Evolutionary conservation across 2,329 filamentous ascomycete genomes (phyloP).

Genomic region (Paecilomyces fulvus): DNA sequence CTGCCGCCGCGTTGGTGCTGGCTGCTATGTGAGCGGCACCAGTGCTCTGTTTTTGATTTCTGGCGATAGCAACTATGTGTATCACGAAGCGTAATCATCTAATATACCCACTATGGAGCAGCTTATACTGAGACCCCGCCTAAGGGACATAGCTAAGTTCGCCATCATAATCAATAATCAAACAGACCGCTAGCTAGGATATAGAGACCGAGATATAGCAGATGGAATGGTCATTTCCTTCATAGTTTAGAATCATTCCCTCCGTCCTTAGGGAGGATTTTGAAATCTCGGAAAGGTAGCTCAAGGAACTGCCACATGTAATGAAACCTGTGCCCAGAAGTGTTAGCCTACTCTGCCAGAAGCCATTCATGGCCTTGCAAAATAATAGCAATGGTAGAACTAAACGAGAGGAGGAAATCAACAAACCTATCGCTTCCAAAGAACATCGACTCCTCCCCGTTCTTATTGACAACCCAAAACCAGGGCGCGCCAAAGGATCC

Average conservation of each 20-base stretch:
- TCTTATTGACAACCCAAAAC: constrained; percentile 56
- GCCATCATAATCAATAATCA: background rate
- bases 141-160: background rate
- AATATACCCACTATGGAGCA: background rate
- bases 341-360: background rate
- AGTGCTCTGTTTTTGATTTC: background rate
- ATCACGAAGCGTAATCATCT: background rate
- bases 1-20: constrained; percentile 6
- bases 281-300: constrained; percentile 34
- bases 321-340: constrained; percentile 14
- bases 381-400: background rate
- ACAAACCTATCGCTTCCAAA: constrained; percentile 64
- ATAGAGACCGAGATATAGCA: too few species aligned
- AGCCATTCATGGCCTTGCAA: background rate
- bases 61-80: background rate
- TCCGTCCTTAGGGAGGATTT: constrained; percentile 1
- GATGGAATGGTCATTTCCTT: background rate
- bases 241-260: background rate
- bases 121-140: background rate
- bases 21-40: constrained; percentile 3
- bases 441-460: constrained; percentile 57
- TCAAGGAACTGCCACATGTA: constrained; percentile 61
- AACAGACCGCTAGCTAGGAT: background rate
- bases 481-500: constrained; percentile 73
- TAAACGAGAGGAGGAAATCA: background rate